Evolutionary conservation across 352 stramenopile genomes (phyloP).

Genomic region (Globisporangium cederbergense): DNA sequence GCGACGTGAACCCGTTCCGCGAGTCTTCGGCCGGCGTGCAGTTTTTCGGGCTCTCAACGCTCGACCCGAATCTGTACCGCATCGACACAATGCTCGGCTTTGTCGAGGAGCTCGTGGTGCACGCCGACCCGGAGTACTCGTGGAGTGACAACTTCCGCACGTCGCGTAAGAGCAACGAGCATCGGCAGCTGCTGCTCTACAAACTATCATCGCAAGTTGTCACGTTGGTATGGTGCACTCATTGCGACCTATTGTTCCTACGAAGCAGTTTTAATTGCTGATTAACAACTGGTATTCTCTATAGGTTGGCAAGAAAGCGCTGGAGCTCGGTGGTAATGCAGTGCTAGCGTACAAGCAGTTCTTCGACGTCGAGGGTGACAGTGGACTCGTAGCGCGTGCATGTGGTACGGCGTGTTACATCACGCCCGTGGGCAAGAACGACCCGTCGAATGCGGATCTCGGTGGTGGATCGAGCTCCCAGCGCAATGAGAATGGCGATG

Average conservation of each 20-base stretch:
- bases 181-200: constrained; percentile 94
- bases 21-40: constrained; percentile 97
- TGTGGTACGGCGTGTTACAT: constrained; percentile 93
- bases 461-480: constrained; percentile 9
- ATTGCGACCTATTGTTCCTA: neutral
- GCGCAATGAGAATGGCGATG: constrained; percentile 25
- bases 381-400: constrained; percentile 93
- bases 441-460: constrained; percentile 3
- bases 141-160: constrained; percentile 95
- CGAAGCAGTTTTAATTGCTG: neutral
- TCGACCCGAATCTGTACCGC: constrained; percentile 88
- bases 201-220: constrained; percentile 88
- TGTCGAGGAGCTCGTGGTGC: constrained; percentile 96
- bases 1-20: constrained; percentile 96
- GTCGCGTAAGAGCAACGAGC: constrained; percentile 94
- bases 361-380: constrained; percentile 99
- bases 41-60: constrained; percentile 94
- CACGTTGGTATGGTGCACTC: constrained; percentile 36
- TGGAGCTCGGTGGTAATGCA: constrained; percentile 97
- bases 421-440: constrained; percentile 59
- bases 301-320: constrained; percentile 94
- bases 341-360: constrained; percentile 98
- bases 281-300: constrained; percentile 29
- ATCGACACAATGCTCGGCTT: constrained; percentile 91
- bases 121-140: constrained; percentile 98